phyloP scores from a whole-genome alignment of 208 protist species.

The Herpetomonas tarakana region DNA sequence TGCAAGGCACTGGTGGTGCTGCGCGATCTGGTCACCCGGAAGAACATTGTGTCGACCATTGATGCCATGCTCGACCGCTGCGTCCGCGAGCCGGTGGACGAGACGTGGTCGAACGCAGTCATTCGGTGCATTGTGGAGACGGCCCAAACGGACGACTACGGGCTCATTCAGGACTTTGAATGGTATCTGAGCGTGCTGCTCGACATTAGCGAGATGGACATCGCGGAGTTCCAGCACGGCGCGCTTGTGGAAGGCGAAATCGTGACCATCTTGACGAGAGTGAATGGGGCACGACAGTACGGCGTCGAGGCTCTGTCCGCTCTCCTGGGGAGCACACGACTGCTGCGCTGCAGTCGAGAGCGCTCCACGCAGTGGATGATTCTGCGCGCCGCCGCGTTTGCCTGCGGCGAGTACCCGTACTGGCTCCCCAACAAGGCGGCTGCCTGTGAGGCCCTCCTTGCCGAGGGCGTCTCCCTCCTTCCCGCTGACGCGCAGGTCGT shows the following conservation, averaged over 20 bases:
- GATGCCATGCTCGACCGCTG: slow-evolving; percentile 70
- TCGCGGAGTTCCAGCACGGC: slow-evolving; percentile 74
- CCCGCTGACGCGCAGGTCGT: slow-evolving; percentile 80
- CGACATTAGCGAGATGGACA: slow-evolving; percentile 73
- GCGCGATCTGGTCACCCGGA: slow-evolving; percentile 87
- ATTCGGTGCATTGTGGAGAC: slow-evolving; percentile 86
- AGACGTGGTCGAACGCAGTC: slow-evolving; percentile 91
- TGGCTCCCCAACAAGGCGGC: slow-evolving; percentile 56
- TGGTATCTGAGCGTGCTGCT: slow-evolving; percentile 96
- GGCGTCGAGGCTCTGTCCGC: slow-evolving; percentile 60
- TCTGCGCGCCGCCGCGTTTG: slow-evolving; percentile 91
- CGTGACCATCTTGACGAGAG: slow-evolving; percentile 93
- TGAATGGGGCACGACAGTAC: slow-evolving; percentile 83
- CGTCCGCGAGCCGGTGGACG: slow-evolving; percentile 54
- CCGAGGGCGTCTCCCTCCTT: slow-evolving; percentile 31
- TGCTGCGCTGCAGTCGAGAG: slow-evolving; percentile 35
- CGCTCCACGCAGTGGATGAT: slow-evolving; percentile 69
- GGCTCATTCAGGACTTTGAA: slow-evolving; percentile 95
- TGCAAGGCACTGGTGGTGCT: slow-evolving; percentile 93
- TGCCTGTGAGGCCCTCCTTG: slow-evolving; percentile 46
- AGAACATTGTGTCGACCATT: slow-evolving; percentile 88
- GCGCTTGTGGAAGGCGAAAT: slow-evolving; percentile 89
- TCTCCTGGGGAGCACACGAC: slow-evolving; percentile 42
- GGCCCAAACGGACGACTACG: slow-evolving; percentile 82
- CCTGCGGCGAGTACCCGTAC: slow-evolving; percentile 93